Evolutionary conservation across 2,329 filamentous ascomycete species (phyloP), one percentile per base, ranked within the genome.

Genomic region (Onygena corvina): DNA sequence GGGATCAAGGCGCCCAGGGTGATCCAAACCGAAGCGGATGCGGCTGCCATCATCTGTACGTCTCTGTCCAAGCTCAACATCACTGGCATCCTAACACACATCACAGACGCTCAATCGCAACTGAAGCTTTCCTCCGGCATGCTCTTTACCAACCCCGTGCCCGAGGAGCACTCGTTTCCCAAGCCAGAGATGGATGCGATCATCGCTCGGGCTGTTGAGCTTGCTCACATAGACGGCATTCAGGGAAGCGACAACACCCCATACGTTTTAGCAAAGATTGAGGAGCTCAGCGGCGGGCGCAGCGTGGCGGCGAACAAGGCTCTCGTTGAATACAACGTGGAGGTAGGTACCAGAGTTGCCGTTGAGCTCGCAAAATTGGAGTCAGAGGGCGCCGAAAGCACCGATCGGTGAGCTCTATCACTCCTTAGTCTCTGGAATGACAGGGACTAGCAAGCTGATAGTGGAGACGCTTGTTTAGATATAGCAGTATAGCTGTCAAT

Each of bases 141-240:
- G 49, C 71, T 89, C 50, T 89, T 98, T 61, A 89, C 89, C 50
- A 96, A 94, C 61, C 90, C 89, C 0, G 84, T 94, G 30, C 84
- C 88, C 0, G 70, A 76, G 48, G 72, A 84, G 51, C 71, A 75
- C 58, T 83, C 79, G 12, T 82, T 95, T 45, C 77, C 84, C 1
- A 80, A 81, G 50, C 65, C 70, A 4, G 77, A 86, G 59, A 89
- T 92, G 76, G 76, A 84, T 56, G 67, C 65, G 20, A 75, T 81
- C 34, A 86, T 92, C 56, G 73, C 78, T 53, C 73, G 77, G 58
- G 86, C 85, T 0, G 72, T 90, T 40, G 66, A 68, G 18, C 79
- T 86, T 58, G 83, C 78, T 3, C 70, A 75, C 25, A 71, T 77
- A 54, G 75, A 81, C 59, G 84, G 83, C 8, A 77, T 78, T 52